A percentile compares a stretch with the other conserved stretches of the same genome.
Conservation (phyloP, 1,284 basidiomycete species). For the Ceratobasidium sp. region DNA sequence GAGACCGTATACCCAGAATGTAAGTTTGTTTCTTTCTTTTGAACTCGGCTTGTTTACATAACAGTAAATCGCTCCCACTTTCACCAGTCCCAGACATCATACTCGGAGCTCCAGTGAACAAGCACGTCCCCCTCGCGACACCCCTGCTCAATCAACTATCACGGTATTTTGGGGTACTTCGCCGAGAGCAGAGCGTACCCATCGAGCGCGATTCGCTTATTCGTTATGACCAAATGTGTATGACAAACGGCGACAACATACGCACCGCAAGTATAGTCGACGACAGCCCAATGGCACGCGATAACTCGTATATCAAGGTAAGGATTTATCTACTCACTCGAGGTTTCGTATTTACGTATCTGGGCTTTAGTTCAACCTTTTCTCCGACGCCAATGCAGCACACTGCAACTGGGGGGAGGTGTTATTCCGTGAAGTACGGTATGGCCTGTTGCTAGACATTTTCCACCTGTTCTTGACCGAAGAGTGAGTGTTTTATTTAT, state of each 20-base stretch:
- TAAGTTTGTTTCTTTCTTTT: background rate
- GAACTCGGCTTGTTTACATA: background rate
- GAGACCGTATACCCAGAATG: constrained; percentile 17
- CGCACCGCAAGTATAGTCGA: constrained; percentile 9
- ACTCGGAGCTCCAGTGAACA: background rate
- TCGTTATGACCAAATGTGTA: constrained; percentile 15
- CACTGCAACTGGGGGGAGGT: background rate
- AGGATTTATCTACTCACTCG: background rate
- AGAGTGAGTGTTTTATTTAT: background rate
- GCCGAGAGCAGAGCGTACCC: background rate
- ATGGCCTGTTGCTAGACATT: constrained; percentile 15
- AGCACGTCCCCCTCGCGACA: background rate
- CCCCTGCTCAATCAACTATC: background rate
- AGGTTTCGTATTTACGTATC: background rate
- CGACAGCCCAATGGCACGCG: background rate
- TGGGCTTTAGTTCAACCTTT: constrained; percentile 17
- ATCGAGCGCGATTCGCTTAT: constrained; percentile 7
- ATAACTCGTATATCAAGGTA: constrained; percentile 26
- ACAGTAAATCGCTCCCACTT: background rate
- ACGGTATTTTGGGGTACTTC: background rate
- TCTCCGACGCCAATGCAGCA: background rate
- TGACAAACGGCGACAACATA: constrained; percentile 1
- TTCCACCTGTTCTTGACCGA: background rate
- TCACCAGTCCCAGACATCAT: constrained; percentile 5
- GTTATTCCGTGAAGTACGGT: background rate